Evolutionary conservation across 2,329 filamentous ascomycete species (phyloP), one percentile per base, ranked within the genome.

Genomic region (Torrubiellomyces zombiae): DNA sequence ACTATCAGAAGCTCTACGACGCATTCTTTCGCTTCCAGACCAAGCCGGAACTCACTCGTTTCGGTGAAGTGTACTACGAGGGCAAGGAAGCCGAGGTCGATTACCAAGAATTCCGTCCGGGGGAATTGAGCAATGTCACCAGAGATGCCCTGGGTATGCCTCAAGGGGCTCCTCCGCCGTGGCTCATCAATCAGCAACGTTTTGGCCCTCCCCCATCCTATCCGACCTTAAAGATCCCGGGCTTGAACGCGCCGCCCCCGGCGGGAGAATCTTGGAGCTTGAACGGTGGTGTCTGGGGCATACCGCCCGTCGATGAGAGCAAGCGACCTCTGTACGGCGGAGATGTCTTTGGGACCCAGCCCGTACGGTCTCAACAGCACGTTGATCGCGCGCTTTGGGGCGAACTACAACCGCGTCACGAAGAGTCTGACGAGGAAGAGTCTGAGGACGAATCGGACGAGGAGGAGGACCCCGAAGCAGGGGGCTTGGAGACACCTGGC

Each of bases 41-140:
- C 20, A 98, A 98, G 53, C 89, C 89, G 0, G 75, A 83, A 38
- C 58, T 98, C 34, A 95, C 89, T 16, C 70, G 85, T 21, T 98
- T 93, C 40, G 89, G 89, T 20, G 89, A 98, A 50, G 85, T 98
- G n/a, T 98, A 98, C 52, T 95, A 95, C 48, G 89, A 98, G 53
- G 89, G 89, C 45, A 98, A 98, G 50, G 89, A 98, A 48, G 89
- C 81, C 44, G 89, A 98, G 53, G 93, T 89, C 1, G 92, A 95
- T 47, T 67, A 92, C 34, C 75, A 80, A 39, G 80, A 94, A 53
- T 68, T 94, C 31, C 74, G 83, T 35, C 81, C 89, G 1, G 89
- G 89, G 18, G 85, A 95, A 39, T 53, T 95, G 24, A 89, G 75
- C 38, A 82, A 95, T 28, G 75, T 81, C 38, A 64, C 94, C 20